Evolutionary conservation across 176 grass and related monocot species (phyloP).

Genomic region (Carex littledalei): DNA sequence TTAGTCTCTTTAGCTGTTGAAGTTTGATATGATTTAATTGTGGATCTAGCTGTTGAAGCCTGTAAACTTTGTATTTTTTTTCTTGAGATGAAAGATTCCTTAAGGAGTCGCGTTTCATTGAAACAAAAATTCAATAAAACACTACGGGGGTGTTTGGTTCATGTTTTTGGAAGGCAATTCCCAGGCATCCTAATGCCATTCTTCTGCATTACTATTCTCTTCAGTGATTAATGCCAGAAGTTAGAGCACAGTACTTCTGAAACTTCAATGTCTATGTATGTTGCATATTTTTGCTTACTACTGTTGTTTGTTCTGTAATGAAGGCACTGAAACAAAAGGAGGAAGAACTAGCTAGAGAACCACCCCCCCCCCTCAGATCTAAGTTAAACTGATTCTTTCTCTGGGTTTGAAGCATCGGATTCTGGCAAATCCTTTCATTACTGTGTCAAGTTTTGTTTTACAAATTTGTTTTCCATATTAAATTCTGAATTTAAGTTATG

Average conservation of each 20-base stretch:
- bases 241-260: neutral
- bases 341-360: slow-evolving; percentile 57
- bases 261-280: neutral
- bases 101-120: neutral
- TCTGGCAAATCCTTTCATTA: too few species aligned
- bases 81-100: neutral
- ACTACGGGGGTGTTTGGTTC: too few species aligned
- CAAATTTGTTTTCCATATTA: too few species aligned
- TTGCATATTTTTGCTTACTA: neutral
- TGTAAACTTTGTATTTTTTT: neutral
- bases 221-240: neutral
- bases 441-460: too few species aligned
- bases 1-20: neutral
- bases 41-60: neutral
- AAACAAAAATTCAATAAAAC: neutral
- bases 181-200: too few species aligned
- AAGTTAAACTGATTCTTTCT: too few species aligned
- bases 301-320: slow-evolving; percentile 16
- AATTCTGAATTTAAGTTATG: too few species aligned
- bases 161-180: too few species aligned
- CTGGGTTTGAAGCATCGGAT: too few species aligned
- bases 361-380: too few species aligned
- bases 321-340: slow-evolving; percentile 56
- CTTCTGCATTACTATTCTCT: too few species aligned
- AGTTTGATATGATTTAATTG: neutral